Evolutionary conservation across 2,329 filamentous ascomycete genomes (phyloP).

Genomic region (Colletotrichum sp.): DNA sequence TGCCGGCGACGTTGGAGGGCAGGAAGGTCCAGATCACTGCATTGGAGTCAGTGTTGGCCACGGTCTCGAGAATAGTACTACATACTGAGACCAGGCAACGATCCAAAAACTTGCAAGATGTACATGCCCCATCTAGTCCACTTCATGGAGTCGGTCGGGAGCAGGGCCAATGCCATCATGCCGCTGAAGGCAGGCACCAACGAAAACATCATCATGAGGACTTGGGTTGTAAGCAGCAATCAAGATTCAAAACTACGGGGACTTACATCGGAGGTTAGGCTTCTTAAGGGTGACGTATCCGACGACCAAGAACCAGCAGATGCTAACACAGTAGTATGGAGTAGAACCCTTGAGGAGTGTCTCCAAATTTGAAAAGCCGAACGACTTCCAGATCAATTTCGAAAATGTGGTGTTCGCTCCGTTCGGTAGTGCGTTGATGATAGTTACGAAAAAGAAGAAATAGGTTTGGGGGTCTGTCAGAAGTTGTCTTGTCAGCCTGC

Average conservation of each 20-base stretch:
- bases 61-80: too few species aligned
- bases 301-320: constrained; percentile 31
- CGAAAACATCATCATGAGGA: constrained; percentile 32
- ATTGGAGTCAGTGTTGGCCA: too few species aligned
- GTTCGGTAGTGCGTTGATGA: constrained; percentile 36
- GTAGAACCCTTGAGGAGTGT: constrained; percentile 35
- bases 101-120: constrained; percentile 30
- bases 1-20: constrained; percentile 42
- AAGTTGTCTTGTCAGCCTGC: neutral
- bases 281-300: constrained; percentile 28
- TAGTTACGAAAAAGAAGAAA: constrained; percentile 38
- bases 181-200: constrained; percentile 32
- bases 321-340: constrained; percentile 30
- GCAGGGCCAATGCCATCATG: constrained; percentile 33
- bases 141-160: constrained; percentile 27
- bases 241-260: rapidly evolving
- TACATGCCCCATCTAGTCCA: constrained; percentile 38
- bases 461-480: constrained; percentile 32
- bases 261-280: constrained; percentile 32
- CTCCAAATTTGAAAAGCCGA: constrained; percentile 35
- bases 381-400: constrained; percentile 34
- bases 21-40: constrained; percentile 36
- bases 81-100: constrained; percentile 28
- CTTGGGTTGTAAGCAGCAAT: neutral
- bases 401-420: constrained; percentile 36